Evolutionary conservation across 2,329 filamentous ascomycete species (phyloP).

Genomic region (Pseudogymnoascus sp.): DNA sequence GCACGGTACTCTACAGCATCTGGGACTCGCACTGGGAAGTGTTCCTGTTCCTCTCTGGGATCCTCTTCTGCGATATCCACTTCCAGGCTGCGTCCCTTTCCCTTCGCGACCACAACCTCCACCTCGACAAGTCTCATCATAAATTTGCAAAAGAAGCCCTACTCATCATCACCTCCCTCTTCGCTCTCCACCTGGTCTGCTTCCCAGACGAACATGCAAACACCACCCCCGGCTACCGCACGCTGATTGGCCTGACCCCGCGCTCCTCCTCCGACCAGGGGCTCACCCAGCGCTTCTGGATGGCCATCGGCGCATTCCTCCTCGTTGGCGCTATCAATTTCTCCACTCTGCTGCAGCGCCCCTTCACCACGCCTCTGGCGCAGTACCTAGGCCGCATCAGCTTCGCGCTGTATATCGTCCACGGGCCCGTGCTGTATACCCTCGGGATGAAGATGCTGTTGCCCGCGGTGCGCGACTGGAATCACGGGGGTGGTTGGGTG

Average conservation of each 20-base stretch:
- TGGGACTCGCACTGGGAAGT: neutral
- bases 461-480: constrained; percentile 22
- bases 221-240: neutral
- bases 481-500: constrained; percentile 18
- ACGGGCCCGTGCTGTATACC: constrained; percentile 54
- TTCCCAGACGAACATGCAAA: constrained; percentile 24
- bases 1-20: constrained; percentile 57
- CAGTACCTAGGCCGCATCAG: constrained; percentile 59
- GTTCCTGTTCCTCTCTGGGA: constrained; percentile 47
- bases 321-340: constrained; percentile 25
- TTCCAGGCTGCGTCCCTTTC: constrained; percentile 33
- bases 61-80: constrained; percentile 57
- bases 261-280: neutral
- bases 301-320: constrained; percentile 15
- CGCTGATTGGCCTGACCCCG: neutral
- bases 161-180: constrained; percentile 8
- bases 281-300: constrained; percentile 15
- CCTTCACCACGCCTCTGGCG: constrained; percentile 41
- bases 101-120: neutral
- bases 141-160: neutral
- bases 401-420: constrained; percentile 57
- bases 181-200: constrained; percentile 2
- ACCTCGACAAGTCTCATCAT: no score
- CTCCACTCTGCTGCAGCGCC: constrained; percentile 28
- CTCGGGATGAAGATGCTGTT: constrained; percentile 34